These are phyloP conservation scores for Colletotrichum spinosum DNA, from an alignment of 2,329 filamentous ascomycete genomes.

Conservation along the genomic window DNA sequence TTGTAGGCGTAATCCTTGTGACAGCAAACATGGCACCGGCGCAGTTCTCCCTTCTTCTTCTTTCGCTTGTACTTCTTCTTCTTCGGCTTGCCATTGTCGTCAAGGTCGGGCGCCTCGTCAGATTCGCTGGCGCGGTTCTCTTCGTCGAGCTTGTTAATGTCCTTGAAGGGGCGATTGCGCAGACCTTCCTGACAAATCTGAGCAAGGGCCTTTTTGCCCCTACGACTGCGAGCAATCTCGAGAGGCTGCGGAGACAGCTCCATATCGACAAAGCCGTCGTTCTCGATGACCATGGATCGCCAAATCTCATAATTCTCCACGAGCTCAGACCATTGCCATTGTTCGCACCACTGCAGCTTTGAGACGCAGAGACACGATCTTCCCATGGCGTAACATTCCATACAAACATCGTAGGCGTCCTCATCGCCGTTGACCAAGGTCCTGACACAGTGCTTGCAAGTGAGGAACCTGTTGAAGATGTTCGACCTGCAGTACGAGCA, in stretches of 20 bases:
- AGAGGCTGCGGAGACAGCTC: constrained; percentile 77
- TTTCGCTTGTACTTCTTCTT: constrained; percentile 71
- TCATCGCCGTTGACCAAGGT: constrained; percentile 74
- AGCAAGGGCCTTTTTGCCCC: constrained; percentile 83
- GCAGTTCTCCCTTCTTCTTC: constrained; percentile 65
- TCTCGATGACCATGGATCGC: constrained; percentile 81
- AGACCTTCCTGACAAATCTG: constrained; percentile 96
- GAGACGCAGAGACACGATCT: constrained; percentile 92
- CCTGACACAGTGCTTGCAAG: constrained; percentile 85
- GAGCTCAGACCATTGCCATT: constrained; percentile 87
- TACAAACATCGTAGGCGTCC: constrained; percentile 94
- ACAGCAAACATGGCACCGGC: constrained; percentile 84
- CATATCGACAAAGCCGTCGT: constrained; percentile 75
- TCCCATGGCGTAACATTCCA: constrained; percentile 99
- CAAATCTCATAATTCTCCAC: constrained; percentile 83
- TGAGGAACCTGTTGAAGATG: constrained; percentile 96
- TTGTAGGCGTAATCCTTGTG: constrained; percentile 86
- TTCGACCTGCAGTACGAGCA: constrained; percentile 97
- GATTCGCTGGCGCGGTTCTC: constrained; percentile 61
- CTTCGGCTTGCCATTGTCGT: constrained; percentile 71
- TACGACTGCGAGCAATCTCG: constrained; percentile 73
- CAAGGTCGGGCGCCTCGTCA: constrained; percentile 64
- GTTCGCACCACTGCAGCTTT: constrained; percentile 89
- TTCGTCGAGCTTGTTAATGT: constrained; percentile 74
- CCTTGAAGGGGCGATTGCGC: constrained; percentile 81